Evolutionary conservation across 73 alveolate species (phyloP), one percentile per base, ranked within the genome.

Genomic region (Blepharisma stoltei): DNA sequence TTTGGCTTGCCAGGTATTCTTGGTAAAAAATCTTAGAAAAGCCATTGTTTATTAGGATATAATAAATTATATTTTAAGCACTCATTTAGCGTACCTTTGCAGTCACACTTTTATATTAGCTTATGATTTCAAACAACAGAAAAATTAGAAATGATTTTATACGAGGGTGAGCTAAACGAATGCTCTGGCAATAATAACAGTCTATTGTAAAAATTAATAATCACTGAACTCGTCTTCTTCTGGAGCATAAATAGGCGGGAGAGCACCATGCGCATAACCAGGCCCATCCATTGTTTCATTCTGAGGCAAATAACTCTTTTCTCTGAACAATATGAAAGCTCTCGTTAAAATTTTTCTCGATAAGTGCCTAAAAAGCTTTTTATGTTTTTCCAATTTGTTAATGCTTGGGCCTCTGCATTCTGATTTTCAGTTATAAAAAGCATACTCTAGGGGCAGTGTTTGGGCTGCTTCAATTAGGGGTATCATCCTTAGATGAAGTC

Each of bases 251-350:
- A 60, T 14, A 60, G 73, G 73, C 11, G 73, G 23, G 18, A 60
- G 18, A 60, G 73, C 73, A 3, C 73, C 73, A 18, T 25, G 37
- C 14, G 73, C 73, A 5, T 60, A 60, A 60, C 14, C 73, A 60
- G 73, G 73, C 18, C 73, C 73, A 14, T 60, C 73, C 37, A 60
- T 38, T 2, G 37, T 14, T 60, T 60, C 23, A 14, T 60, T 38
- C 73, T n/a, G 23, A 8, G 23, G 14, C n/a, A 38, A 14, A 60
- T 14, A 60, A 8, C 73, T 60, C 23, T 38, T 60, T 5, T 60
- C 73, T 60, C 23, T 60, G 4, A 60, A 18, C 46, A 60, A 8
- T 14, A 14, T 14, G 23, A 60, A 60, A 8, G 73, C 73, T 25
- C 73, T 14, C 2, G 73, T 60, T 14, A 60, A 14, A 14, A 25